Evolutionary conservation across 2,329 filamentous ascomycete genomes (phyloP), one percentile per base, ranked within the genome.

Genomic region (Xylariaceae sp.): DNA sequence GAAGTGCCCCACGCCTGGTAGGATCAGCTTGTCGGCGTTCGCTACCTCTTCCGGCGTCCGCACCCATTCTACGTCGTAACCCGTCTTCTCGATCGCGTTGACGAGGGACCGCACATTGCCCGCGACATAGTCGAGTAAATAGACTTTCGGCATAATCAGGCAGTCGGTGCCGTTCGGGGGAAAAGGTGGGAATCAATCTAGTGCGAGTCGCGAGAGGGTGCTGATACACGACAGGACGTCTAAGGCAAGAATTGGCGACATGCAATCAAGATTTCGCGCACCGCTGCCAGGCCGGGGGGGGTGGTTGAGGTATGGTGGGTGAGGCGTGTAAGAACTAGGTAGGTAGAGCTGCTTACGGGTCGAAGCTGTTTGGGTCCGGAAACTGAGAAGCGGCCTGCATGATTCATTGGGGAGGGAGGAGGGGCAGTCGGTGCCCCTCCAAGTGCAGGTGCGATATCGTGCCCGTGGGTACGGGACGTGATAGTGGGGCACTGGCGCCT

Each of bases 1-100:
- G 67, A 97, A 99, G 78, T 99, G 92, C 64, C 94, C 94, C 58
- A 99, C 94, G 56, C 94, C 94, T 5, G 94, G 94, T 22, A 99
- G 82, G 61, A 99, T 96, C 65, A 99, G 83, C 81, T 86, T 95
- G 87, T 95, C 89, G 62, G 92, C 94, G 64, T 86, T 84, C 58
- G 84, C 76, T 51, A 99, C 84, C 72, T 97, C 91, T 63, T 88
- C 84, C 4, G 94, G 94, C 32, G 84, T 84, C 65, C 80, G 87
- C 62, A 99, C 80, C 94, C 92, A 97, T 76, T 94, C 88, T 44
- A 99, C 89, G 42, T 88, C 82, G 71, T 92, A 97, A 57, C 94
- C 94, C 55, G 92, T 81, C 73, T 94, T 95, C 72, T 99, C 92
- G 67, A 99, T 95, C 65, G 92, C 94, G 77, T 99, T 99, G 69